phyloP scores from a whole-genome alignment of 345 rosid genomes.

The Eucalyptus viminalis region DNA sequence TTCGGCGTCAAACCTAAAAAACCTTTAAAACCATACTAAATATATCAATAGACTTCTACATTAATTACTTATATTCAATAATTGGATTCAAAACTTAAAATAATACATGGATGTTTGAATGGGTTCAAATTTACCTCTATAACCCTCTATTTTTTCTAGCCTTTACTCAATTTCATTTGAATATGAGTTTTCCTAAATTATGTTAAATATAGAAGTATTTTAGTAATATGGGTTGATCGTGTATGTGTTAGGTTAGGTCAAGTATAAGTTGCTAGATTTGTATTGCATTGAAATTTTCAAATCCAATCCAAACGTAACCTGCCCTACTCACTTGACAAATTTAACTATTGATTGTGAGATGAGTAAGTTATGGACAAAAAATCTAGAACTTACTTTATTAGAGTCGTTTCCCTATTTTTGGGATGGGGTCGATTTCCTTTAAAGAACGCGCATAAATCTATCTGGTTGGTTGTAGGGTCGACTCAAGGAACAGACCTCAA shows the following conservation, averaged over 20 bases:
- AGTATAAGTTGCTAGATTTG: too few relatives aligned
- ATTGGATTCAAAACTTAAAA: too few relatives aligned
- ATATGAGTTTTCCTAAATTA: neutral
- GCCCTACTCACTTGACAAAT: neutral
- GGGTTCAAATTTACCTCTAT: neutral
- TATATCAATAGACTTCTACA: too few relatives aligned
- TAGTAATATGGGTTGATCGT: neutral
- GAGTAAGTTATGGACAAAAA: neutral
- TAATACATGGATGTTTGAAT: fast-evolving
- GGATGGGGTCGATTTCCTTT: fast-evolving
- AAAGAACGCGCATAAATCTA: neutral
- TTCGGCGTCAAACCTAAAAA: neutral
- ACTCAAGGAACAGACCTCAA: fast-evolving
- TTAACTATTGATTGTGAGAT: neutral
- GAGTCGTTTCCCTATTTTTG: neutral
- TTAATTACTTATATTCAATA: too few relatives aligned
- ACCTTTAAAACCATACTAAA: neutral
- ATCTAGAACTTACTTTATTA: neutral
- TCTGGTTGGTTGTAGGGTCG: fast-evolving
- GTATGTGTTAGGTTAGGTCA: neutral
- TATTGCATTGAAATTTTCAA: too few relatives aligned
- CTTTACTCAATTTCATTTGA: neutral
- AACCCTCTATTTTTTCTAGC: neutral
- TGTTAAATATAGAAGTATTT: neutral
- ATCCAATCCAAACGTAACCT: too few relatives aligned